phyloP scores from a whole-genome alignment of 257 asterid species.

The Cynanchum wilfordii region DNA sequence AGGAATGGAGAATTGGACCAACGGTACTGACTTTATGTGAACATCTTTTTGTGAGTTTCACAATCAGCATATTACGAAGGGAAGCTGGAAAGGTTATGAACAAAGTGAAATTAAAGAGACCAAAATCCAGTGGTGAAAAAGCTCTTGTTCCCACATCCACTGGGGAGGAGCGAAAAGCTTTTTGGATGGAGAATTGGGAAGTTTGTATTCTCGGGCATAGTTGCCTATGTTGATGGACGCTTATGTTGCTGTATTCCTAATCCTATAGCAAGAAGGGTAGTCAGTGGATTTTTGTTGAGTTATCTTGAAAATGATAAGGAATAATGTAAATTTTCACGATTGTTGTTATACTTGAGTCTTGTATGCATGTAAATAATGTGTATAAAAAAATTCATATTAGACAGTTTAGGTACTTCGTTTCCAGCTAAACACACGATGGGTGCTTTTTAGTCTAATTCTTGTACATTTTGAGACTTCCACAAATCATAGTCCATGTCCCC shows the following conservation, averaged over 20 bases:
- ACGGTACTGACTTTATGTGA: slow-evolving; percentile 80
- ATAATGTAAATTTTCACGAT: slow-evolving; percentile 1
- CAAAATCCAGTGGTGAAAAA: slow-evolving; percentile 29
- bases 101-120: slow-evolving; percentile 51
- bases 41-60: slow-evolving; percentile 90
- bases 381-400: no score
- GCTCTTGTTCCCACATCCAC: slow-evolving; percentile 31
- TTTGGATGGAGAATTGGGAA: slow-evolving; percentile 80
- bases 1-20: slow-evolving; percentile 97
- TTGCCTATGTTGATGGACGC: slow-evolving; percentile 89
- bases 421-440: no score
- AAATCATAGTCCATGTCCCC: not conserved
- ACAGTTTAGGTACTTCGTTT: no score
- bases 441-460: no score
- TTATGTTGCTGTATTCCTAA: slow-evolving; percentile 81
- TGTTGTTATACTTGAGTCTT: not conserved
- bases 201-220: slow-evolving; percentile 74
- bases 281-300: slow-evolving; percentile 87
- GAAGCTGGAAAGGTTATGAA: slow-evolving; percentile 61
- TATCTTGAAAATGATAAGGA: slow-evolving; percentile 68
- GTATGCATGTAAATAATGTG: not conserved
- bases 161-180: slow-evolving; percentile 35
- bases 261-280: slow-evolving; percentile 90
- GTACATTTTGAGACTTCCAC: no score
- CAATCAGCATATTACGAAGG: slow-evolving; percentile 67